Percentiles rank a stretch among this genome's conserved stretches.
These are phyloP conservation scores for Wickerhamomyces hampshirensis DNA, from an alignment of 805 yeast species.

Conservation along the genomic window DNA sequence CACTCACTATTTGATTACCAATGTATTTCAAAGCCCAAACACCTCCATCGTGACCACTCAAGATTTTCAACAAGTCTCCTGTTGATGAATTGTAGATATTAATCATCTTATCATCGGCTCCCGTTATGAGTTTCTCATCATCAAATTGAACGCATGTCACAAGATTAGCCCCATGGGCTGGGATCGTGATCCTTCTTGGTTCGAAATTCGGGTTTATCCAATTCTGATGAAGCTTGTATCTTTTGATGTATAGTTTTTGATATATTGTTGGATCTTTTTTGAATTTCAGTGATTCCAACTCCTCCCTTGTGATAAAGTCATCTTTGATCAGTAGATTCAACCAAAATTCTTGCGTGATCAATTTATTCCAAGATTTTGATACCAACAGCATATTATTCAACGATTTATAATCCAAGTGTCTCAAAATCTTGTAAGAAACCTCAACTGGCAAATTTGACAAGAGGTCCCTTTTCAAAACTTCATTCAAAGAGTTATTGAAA, in stretches of 20 bases:
- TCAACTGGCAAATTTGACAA: conserved; percentile 70
- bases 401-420: conserved; percentile 57
- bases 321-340: conserved; percentile 57
- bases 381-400: conserved; percentile 60
- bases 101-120: conserved; percentile 83
- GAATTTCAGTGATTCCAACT: conserved; percentile 29
- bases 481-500: conserved; percentile 45
- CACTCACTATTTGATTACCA: conserved; percentile 82
- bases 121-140: conserved; percentile 84
- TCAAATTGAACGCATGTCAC: conserved; percentile 94
- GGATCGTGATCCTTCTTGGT: conserved; percentile 63
- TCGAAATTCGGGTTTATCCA: conserved; percentile 75
- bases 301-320: conserved; percentile 45
- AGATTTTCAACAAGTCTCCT: conserved; percentile 56
- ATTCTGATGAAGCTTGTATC: conserved; percentile 37
- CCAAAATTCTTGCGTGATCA: conserved; percentile 72
- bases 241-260: conserved; percentile 15
- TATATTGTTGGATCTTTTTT: conserved; percentile 5
- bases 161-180: conserved; percentile 74
- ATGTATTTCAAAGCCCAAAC: conserved; percentile 96
- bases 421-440: conserved; percentile 58
- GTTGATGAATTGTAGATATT: conserved; percentile 74
- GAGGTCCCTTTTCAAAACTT: conserved; percentile 67
- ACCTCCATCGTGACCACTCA: conserved; percentile 93
- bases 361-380: conserved; percentile 60